Evolutionary conservation across 2,329 filamentous ascomycete genomes (phyloP).

Genomic region (Sporothrix pseudoabietina): DNA sequence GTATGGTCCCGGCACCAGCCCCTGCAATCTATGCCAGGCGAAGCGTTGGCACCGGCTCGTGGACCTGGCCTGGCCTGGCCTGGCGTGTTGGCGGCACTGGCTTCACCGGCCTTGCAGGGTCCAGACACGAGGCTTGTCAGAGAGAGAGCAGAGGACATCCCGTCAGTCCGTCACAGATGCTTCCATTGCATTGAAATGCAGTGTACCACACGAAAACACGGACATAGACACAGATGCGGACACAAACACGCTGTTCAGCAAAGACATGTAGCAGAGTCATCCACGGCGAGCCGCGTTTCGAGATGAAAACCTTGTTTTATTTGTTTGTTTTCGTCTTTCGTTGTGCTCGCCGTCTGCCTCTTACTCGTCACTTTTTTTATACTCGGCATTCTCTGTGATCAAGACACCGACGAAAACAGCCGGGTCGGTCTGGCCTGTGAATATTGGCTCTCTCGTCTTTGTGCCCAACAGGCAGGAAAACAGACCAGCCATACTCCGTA

Average conservation of each 20-base stretch:
- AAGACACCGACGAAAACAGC: conserved; percentile 2
- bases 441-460: too few relatives aligned
- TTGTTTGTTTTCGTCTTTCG: neutral
- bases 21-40: conserved; percentile 26
- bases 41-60: conserved; percentile 21
- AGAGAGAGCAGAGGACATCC: neutral
- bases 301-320: neutral
- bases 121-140: neutral
- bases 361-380: neutral
- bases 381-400: neutral
- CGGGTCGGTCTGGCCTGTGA: neutral
- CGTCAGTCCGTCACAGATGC: neutral
- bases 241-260: conserved; percentile 15
- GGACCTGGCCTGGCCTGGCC: neutral
- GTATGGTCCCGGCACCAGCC: conserved; percentile 1
- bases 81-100: neutral
- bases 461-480: neutral
- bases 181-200: conserved; percentile 11
- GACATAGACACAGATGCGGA: too few relatives aligned
- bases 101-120: conserved; percentile 2
- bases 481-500: neutral
- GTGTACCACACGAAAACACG: conserved; percentile 1
- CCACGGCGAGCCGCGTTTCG: conserved; percentile 24
- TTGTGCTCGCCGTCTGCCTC: neutral
- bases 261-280: conserved; percentile 28